Conservation (phyloP, 163 green algal species). For the Chlorella variabilis region DNA sequence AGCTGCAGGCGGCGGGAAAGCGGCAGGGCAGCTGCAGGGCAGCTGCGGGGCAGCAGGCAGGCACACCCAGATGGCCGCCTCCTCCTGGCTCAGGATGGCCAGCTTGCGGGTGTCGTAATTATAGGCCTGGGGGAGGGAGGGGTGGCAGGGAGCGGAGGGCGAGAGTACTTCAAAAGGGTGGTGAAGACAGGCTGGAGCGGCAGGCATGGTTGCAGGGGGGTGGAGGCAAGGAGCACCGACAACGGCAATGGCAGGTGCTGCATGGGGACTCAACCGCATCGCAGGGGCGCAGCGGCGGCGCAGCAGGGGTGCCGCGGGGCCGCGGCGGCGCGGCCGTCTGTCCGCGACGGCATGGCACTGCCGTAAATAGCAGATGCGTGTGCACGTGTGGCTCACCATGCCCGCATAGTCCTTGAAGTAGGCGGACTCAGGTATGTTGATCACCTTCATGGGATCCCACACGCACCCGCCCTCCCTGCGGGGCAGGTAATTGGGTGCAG, state of each 20-base stretch:
- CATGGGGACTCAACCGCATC: too few species aligned
- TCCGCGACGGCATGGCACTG: not conserved
- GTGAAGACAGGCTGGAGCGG: not conserved
- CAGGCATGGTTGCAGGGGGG: too few species aligned
- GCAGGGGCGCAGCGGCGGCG: too few species aligned
- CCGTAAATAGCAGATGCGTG: not conserved
- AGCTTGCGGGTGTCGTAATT: constrained; percentile 30
- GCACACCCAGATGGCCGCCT: constrained; percentile 51
- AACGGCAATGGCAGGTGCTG: too few species aligned
- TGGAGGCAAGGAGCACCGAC: too few species aligned
- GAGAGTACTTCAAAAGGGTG: not conserved
- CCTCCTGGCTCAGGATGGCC: constrained; percentile 50
- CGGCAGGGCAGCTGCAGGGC: too few species aligned
- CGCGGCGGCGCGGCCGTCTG: too few species aligned
- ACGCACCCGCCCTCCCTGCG: constrained; percentile 10
- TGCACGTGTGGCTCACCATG: constrained; percentile 12
- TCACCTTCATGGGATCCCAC: constrained; percentile 14
- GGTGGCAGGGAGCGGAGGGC: not conserved
- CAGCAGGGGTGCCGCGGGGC: too few species aligned
- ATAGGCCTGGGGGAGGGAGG: not conserved
- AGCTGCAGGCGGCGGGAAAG: too few species aligned
- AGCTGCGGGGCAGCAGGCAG: too few species aligned
- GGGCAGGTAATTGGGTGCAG: not conserved
- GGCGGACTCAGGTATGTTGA: constrained; percentile 41
- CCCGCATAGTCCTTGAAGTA: constrained; percentile 56